These are phyloP conservation scores for Kalanchoe fedtschenkoi DNA, from an alignment of 164 flowering plant genomes.

Conservation along the genomic window DNA sequence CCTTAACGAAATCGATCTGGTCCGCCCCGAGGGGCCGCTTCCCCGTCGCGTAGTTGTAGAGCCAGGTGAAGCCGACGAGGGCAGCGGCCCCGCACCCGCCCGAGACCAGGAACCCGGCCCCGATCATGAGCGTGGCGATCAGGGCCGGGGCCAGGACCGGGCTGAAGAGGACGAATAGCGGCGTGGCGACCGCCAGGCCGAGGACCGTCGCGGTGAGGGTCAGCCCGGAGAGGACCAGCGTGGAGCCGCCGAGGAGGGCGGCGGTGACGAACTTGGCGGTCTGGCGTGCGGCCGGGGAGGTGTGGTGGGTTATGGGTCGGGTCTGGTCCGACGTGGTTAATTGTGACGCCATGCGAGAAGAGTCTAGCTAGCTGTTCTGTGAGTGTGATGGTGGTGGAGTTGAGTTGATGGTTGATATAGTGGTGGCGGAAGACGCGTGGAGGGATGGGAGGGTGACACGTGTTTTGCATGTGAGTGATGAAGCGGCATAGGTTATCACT, in stretches of 20 bases:
- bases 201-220: constrained; percentile 38
- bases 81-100: constrained; percentile 45
- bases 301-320: constrained; percentile 11
- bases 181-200: constrained; percentile 32
- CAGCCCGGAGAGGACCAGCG: constrained; percentile 30
- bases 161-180: constrained; percentile 39
- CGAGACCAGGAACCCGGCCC: constrained; percentile 36
- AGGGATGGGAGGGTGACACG: background rate
- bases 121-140: constrained; percentile 16
- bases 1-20: constrained; percentile 30
- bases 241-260: constrained; percentile 17
- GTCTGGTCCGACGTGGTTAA: constrained; percentile 10
- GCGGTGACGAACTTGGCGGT: constrained; percentile 34
- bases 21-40: constrained; percentile 40
- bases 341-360: too few relatives aligned
- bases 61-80: constrained; percentile 33
- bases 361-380: too few relatives aligned
- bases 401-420: constrained; percentile 6
- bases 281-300: constrained; percentile 16
- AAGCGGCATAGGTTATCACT: background rate
- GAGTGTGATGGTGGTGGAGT: too few relatives aligned
- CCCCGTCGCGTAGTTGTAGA: constrained; percentile 34
- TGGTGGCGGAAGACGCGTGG: background rate
- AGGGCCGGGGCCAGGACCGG: constrained; percentile 47
- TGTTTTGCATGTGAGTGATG: background rate